Evolutionary conservation across 1,284 basidiomycete species (phyloP), one percentile per base, ranked within the genome.

Genomic region (Pholiota adiposa): DNA sequence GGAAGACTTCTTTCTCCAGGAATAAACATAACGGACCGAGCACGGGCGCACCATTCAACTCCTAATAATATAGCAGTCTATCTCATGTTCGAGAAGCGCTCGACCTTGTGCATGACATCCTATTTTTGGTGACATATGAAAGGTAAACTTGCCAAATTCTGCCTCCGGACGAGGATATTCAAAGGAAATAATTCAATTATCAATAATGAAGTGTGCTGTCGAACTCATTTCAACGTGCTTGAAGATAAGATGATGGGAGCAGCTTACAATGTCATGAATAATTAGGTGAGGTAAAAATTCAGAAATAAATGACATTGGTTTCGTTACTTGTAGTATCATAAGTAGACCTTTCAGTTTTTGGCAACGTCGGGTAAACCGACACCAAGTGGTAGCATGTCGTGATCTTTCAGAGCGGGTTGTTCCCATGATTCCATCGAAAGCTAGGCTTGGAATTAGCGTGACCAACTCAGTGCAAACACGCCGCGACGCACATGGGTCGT

Each of bases 301-400:
- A 7, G 27, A 41, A 29, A 41, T 40, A 31, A 18, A 25, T 55
- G 54, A 25, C 33, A 25, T 51, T 36, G 12, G 11, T 31, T 4
- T 31, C 29, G 29, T 31, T 31, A 31, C 29, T 31, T 11, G 29
- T 31, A 27, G 14, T 23, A 9, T n/a, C 50, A 21, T 51, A 51
- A 11, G 23, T 34, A 34, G 21, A 18, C 2, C 50, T 23, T 51
- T 21, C 41, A 31, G 18, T 54, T 27, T 27, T 25, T 12, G 44
- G 43, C 23, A 9, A 34, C 18, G 14, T 55, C 41, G 29, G 27
- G 70, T 12, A 74, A 67, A 63, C 77, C 75, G 9, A 87, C 68
- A 51, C 85, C 83, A 4, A 87, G 73, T 14, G 85, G 85, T 40
- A 87, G 75, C 82, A 86, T 86, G 8, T 72, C 74, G 53, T 68